phyloP scores from a whole-genome alignment of 768 basidiomycete species.

The Tylopilus sp. region DNA sequence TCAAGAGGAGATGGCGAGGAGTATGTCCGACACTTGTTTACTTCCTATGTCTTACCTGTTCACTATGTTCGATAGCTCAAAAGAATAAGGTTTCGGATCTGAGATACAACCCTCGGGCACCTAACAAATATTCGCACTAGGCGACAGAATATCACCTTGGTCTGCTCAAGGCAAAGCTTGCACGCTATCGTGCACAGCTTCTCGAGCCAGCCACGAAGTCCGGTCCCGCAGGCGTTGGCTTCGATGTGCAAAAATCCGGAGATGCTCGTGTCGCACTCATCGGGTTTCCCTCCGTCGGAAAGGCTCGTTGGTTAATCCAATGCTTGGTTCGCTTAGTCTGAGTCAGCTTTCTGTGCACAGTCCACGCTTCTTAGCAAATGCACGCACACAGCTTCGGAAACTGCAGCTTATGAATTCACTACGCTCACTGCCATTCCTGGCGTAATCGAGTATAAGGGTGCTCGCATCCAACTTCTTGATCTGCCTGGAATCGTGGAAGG shows the following conservation, averaged over 20 bases:
- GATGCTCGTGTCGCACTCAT: constrained; percentile 91
- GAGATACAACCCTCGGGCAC: background rate
- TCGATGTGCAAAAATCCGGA: constrained; percentile 84
- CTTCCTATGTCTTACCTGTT: constrained; percentile 1
- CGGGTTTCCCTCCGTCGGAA: constrained; percentile 95
- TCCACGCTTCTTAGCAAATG: constrained; percentile 90
- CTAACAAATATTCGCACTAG: constrained; percentile 36
- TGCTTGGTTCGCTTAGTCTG: background rate
- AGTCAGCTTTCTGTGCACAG: constrained; percentile 36
- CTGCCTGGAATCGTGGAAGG: constrained; percentile 95
- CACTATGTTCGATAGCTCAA: constrained; percentile 55
- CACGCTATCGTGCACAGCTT: constrained; percentile 90
- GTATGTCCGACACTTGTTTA: constrained; percentile 54
- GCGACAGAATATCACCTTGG: constrained; percentile 95
- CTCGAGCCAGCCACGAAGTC: constrained; percentile 89
- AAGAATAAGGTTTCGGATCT: constrained; percentile 79
- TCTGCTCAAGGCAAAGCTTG: constrained; percentile 90
- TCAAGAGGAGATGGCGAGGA: constrained; percentile 95
- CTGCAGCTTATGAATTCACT: constrained; percentile 95
- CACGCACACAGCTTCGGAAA: constrained; percentile 85
- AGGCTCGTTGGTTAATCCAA: constrained; percentile 38
- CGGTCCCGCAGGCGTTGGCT: constrained; percentile 75
- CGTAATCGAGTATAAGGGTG: constrained; percentile 93
- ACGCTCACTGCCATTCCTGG: constrained; percentile 96
- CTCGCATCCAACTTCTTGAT: constrained; percentile 91